Evolutionary conservation across 129 eudicot species (phyloP), one percentile per base, ranked within the genome.

Genomic region (Artemisia tridentata): DNA sequence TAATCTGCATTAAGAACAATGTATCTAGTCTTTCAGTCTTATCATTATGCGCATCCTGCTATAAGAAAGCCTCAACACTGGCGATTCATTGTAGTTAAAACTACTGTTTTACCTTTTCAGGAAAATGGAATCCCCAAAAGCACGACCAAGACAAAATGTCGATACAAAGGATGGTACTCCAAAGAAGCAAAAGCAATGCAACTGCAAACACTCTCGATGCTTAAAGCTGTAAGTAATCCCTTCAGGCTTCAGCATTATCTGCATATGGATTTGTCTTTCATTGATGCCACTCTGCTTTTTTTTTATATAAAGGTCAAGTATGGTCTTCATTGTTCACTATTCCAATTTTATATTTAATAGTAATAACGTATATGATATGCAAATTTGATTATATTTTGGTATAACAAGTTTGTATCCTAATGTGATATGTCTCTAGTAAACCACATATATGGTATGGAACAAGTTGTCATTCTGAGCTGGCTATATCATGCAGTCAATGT

Each of bases 131-230:
- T 88, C 97, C 34, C 97, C 97, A 12, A 86, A 80, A 74, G 65
- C 86, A 16, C 80, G 93, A n/a, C 73, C 89, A 56, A 86, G 93
- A 59, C 85, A 77, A 69, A 84, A 34, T 80, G 79, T 59, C 20
- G 97, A 91, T 49, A 84, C 60, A 12, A 91, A 91, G 73, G 97
- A 91, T 71, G 86, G 87, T 31, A 91, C 96, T 43, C 97, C 97
- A 61, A 91, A 91, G 85, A 91, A 88, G 86, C 88, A 82, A 76
- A 91, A 91, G 67, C 97, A 91, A 71, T 91, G 97, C 77, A 91
- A 91, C 63, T 91, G 97, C 82, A 91, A 91, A 76, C 97, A 91
- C 71, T 91, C 97, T 9, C 83, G 87, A 50, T 91, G 97, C 88
- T 84, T 91, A 80, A 91, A 91, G 75, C 77, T 91, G 97, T 91